Evolutionary conservation across 768 basidiomycete genomes (phyloP), one percentile per base, ranked within the genome.

Genomic region (Pholiota conissans): DNA sequence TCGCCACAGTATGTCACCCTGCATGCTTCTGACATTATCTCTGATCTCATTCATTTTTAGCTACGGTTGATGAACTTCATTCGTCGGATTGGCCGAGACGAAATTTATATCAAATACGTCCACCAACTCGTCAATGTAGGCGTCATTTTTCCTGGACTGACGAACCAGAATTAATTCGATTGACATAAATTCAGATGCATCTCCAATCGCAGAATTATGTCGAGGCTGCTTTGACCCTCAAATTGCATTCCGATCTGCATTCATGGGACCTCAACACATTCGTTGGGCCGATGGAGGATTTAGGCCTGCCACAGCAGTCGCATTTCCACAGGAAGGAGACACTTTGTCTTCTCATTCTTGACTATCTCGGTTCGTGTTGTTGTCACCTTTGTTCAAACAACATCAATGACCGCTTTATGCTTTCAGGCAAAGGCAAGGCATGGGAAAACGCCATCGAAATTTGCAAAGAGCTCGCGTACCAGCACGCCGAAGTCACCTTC

Each of bases 241-340:
- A 95, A 69, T 71, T 98, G 24, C 96, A 98, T 69, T 91, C 96
- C 26, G 94, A 98, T 68, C 78, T 96, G 4, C 92, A 96, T 65
- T 84, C 89, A 52, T 98, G 96, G 95, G 87, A 92, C 73, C 76
- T 90, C 16, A 86, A 85, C 63, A 76, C 84, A 0, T 92, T 92
- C 59, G 86, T 93, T 39, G 84, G 86, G 0, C 90, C 94, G 0
- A 91, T 95, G 86, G 90, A 92, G 66, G 94, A 93, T 55, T 82
- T 98, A 35, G 86, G 89, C 16, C 75, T 98, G 35, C 95, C 95
- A 1, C 89, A 92, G 47, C 96, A 98, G 68, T 95, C 90, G 2
- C 89, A 93, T 32, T 98, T 98, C 72, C 90, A 91, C 56, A 84
- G 96, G 46, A 97, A 96, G 67, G 96, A 98, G 73, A 93, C 93